Evolutionary conservation across 495 filamentous ascomycete genomes (phyloP).

Genomic region (Talaromyces nanjingensis): DNA sequence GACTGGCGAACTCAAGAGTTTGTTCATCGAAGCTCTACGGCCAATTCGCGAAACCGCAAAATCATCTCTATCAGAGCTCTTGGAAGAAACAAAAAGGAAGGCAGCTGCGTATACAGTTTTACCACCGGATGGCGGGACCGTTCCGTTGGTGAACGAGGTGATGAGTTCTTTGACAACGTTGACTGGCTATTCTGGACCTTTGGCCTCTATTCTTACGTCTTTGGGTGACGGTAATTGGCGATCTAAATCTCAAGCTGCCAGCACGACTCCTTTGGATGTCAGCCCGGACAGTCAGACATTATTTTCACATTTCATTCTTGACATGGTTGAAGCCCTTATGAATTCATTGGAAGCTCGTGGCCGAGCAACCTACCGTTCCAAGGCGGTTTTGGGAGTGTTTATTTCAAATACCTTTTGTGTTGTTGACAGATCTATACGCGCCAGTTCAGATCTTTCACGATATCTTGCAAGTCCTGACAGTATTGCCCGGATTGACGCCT

Average conservation of each 20-base stretch:
- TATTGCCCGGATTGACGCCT: conserved; percentile 62
- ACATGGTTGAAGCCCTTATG: conserved; percentile 79
- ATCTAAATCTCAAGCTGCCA: conserved; percentile 49
- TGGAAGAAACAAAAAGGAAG: conserved; percentile 77
- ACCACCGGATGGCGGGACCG: conserved; percentile 69
- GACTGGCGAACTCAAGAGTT: conserved; percentile 78
- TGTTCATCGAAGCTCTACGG: conserved; percentile 76
- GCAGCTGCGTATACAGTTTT: conserved; percentile 55
- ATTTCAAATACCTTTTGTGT: conserved; percentile 82
- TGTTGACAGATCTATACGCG: conserved; percentile 77
- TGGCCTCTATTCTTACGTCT: conserved; percentile 84
- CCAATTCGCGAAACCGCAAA: conserved; percentile 91
- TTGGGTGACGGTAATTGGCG: conserved; percentile 90
- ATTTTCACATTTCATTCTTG: conserved; percentile 78
- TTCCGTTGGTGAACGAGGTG: conserved; percentile 72
- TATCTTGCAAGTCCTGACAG: conserved; percentile 60
- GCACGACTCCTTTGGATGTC: conserved; percentile 71
- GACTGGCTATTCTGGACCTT: conserved; percentile 77
- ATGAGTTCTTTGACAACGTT: conserved; percentile 84
- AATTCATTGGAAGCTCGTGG: conserved; percentile 69
- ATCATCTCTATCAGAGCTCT: conserved; percentile 69
- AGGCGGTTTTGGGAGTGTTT: conserved; percentile 77
- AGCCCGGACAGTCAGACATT: conserved; percentile 84
- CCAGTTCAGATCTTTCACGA: conserved; percentile 62
- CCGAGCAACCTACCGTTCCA: conserved; percentile 66